Percentiles rank a stretch among this genome's conserved stretches.
Evolutionary conservation across 768 basidiomycete genomes (phyloP).

Genomic region (Leucocoprinus sp.): DNA sequence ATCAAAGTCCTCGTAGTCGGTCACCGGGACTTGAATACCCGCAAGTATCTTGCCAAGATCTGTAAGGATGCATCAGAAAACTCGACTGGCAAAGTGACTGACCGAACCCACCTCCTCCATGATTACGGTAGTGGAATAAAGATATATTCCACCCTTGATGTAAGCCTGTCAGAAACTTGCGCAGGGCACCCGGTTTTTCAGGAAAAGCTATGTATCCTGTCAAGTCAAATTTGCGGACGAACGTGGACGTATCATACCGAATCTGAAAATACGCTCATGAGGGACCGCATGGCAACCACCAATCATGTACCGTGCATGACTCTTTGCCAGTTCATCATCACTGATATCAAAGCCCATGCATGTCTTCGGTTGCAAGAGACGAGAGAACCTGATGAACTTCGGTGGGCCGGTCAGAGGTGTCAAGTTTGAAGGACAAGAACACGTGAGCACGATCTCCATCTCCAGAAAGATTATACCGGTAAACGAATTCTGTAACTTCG

Average conservation of each 20-base stretch:
- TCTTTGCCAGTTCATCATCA: constrained; percentile 93
- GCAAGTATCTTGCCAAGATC: constrained; percentile 91
- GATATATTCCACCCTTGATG: constrained; percentile 90
- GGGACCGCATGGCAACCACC: constrained; percentile 74
- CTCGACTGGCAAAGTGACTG: neutral
- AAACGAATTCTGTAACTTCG: constrained; percentile 91
- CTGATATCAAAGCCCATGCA: constrained; percentile 87
- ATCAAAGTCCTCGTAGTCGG: constrained; percentile 60
- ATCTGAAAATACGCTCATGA: constrained; percentile 86
- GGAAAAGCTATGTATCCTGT: constrained; percentile 68
- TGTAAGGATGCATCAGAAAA: constrained; percentile 20
- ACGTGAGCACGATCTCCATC: constrained; percentile 70
- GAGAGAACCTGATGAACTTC: constrained; percentile 62
- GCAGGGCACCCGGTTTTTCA: constrained; percentile 85
- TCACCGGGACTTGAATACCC: constrained; percentile 82
- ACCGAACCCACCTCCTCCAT: constrained; percentile 74
- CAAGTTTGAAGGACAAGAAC: constrained; percentile 84
- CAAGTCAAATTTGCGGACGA: neutral
- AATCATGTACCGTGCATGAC: constrained; percentile 90
- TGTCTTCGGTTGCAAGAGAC: constrained; percentile 55
- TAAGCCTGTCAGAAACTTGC: constrained; percentile 81
- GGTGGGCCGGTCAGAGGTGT: constrained; percentile 43
- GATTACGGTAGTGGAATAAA: constrained; percentile 96
- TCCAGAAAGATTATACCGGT: constrained; percentile 61
- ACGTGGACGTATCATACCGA: constrained; percentile 53